Conservation (phyloP, 1,284 basidiomycete species). For the Trametes versicolor region DNA sequence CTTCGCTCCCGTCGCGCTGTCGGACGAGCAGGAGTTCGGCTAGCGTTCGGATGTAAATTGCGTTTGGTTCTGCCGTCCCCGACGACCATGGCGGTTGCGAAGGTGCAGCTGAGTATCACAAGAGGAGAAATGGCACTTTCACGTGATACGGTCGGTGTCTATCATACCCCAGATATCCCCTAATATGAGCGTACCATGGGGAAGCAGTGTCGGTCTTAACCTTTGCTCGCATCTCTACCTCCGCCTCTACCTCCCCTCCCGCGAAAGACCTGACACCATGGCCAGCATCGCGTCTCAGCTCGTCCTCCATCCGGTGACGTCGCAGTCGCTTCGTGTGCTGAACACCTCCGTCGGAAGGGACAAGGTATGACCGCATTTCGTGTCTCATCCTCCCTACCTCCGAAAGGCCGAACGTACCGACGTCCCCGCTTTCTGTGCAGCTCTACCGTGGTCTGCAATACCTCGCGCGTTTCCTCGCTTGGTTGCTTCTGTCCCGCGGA, state of each 20-base stretch:
- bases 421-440: slow-evolving; percentile 50
- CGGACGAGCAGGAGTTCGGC: slow-evolving; percentile 13
- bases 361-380: slow-evolving; percentile 64
- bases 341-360: slow-evolving; percentile 89
- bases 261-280: slow-evolving; percentile 52
- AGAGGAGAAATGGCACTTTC: slow-evolving; percentile 10
- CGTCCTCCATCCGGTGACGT: slow-evolving; percentile 85
- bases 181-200: slow-evolving; percentile 20
- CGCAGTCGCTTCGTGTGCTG: slow-evolving; percentile 80
- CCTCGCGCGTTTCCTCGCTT: slow-evolving; percentile 90
- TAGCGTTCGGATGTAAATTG: slow-evolving; percentile 28
- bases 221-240: background rate
- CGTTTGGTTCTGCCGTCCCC: slow-evolving; percentile 5
- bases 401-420: slow-evolving; percentile 13
- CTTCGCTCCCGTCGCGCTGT: slow-evolving; percentile 13
- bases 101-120: slow-evolving; percentile 13
- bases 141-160: slow-evolving; percentile 30
- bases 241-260: slow-evolving; percentile 12
- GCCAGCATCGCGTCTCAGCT: slow-evolving; percentile 76
- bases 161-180: slow-evolving; percentile 24
- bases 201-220: slow-evolving; percentile 12
- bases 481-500: slow-evolving; percentile 76
- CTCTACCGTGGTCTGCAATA: slow-evolving; percentile 94
- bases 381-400: slow-evolving; percentile 6
- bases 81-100: background rate